Base-by-base conservation (phyloP, 176 grass and related monocot genomes). In the Aegilops tauschii region DNA sequence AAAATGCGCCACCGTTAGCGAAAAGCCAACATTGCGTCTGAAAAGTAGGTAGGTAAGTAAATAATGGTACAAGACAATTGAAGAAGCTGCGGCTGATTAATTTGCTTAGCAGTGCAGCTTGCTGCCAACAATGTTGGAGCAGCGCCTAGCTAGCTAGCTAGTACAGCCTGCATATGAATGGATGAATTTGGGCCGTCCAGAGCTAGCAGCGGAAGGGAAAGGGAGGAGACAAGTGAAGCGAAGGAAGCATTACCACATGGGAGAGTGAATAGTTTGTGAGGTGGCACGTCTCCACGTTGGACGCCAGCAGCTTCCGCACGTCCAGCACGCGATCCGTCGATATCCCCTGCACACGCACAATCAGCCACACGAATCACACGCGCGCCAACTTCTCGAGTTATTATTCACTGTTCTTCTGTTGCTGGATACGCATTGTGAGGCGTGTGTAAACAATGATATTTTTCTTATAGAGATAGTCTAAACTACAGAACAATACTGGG, bases 261-360 rank as follows among this genome's bases (percentile, higher is more conserved):
- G 88, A 86, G 77, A 99, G 88, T 49, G 97, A 94, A 81, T 99
- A 99, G 54, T 94, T 97, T 20, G 97, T 99, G 30, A 99, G 77
- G 69, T 99, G 94, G 9, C 97, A 99, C 28, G 97, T 99, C 68
- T 94, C 90, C 75, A 93, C 92, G 62, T 97, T 93, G 8, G 92
- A 94, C 54, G 80, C 85, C 63, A 99, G 77, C 54, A 99, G 83
- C 90, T 87, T 99, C 87, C 86, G 83, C 72, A 99, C 89, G 92
- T 97, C 97, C 81, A 99, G 78, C 45, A 99, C 65, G 18, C 88
- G 95, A 75, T 99, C 97, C 37, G 94, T 99, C 21, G 97, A 97
- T 78, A 99, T 92, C 32, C 97, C 94, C 97, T 99, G 35, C 86
- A 63, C 83, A 49, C 1, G 18, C 34, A 35, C 34, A 35, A 35